A percentile compares a stretch with the other conserved stretches of the same genome.
Evolutionary conservation across 2,329 filamentous ascomycete species (phyloP).

Genomic region (Cytospora piceae): DNA sequence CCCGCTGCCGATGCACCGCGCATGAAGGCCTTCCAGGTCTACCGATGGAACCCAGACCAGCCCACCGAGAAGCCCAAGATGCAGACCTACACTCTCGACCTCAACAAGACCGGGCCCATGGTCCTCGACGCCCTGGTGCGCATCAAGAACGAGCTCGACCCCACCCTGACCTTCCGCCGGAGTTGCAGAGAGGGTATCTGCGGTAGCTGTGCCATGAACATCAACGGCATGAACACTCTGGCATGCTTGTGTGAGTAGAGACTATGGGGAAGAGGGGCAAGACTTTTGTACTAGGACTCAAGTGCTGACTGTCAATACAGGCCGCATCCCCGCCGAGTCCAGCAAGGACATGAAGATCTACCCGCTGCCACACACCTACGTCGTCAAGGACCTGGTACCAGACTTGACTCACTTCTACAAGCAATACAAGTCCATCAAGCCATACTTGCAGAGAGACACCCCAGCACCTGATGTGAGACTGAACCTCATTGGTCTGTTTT

Average conservation of each 20-base stretch:
- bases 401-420: constrained; percentile 99
- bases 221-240: constrained; percentile 96
- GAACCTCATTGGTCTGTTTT: not conserved
- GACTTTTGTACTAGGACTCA: not conserved
- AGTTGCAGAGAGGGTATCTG: constrained; percentile 98
- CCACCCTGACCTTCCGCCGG: constrained; percentile 92
- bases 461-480: constrained; percentile 77
- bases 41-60: constrained; percentile 96
- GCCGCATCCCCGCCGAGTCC: constrained; percentile 88
- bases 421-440: constrained; percentile 99
- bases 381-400: constrained; percentile 98
- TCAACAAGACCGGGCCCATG: constrained; percentile 99
- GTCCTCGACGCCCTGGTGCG: constrained; percentile 94
- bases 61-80: constrained; percentile 92
- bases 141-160: constrained; percentile 99
- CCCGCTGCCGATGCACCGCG: constrained; percentile 66
- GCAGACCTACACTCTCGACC: constrained; percentile 91
- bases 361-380: constrained; percentile 96
- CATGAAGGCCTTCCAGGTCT: constrained; percentile 97
- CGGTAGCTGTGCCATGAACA: constrained; percentile 99
- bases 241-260: constrained; percentile 87
- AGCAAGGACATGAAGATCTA: constrained; percentile 89
- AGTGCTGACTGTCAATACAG: constrained; percentile 48
- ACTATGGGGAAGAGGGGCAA: constrained; percentile 35
- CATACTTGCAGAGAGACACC: constrained; percentile 91